Evolutionary conservation across 768 basidiomycete genomes (phyloP).

Genomic region (Leccinum truebloodii): DNA sequence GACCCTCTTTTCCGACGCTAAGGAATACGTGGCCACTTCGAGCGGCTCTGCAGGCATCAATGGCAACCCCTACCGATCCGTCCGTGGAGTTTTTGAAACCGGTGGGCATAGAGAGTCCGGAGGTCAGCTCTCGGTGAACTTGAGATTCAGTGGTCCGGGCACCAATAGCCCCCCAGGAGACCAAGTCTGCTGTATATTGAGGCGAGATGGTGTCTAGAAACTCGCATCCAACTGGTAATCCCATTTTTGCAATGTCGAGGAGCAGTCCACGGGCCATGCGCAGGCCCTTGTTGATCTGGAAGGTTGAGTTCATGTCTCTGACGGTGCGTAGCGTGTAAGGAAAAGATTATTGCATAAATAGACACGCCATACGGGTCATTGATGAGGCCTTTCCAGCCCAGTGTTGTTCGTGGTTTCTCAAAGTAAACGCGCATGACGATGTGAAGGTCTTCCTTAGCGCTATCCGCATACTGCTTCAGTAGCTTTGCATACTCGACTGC

Average conservation of each 20-base stretch:
- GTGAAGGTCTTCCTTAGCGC: conserved; percentile 79
- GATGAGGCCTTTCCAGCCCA: conserved; percentile 99
- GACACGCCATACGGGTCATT: conserved; percentile 70
- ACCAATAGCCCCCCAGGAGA: conserved; percentile 96
- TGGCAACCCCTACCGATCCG: conserved; percentile 85
- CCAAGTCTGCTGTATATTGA: conserved; percentile 93
- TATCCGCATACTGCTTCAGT: conserved; percentile 77
- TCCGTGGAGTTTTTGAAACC: conserved; percentile 99
- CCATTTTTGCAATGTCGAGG: conserved; percentile 86
- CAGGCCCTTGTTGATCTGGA: conserved; percentile 96
- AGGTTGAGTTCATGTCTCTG: conserved; percentile 80
- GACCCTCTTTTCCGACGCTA: conserved; percentile 94
- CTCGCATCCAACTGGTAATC: conserved; percentile 95
- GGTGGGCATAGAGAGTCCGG: conserved; percentile 90
- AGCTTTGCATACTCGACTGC: conserved; percentile 86
- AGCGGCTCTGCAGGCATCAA: conserved; percentile 95
- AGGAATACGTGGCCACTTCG: conserved; percentile 92
- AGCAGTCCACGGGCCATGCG: conserved; percentile 85
- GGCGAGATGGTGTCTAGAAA: conserved; percentile 80
- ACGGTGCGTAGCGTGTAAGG: background rate
- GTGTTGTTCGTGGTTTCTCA: conserved; percentile 93
- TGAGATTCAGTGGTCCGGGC: conserved; percentile 92
- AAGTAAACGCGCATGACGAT: conserved; percentile 99
- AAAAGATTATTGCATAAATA: background rate
- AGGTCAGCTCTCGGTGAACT: conserved; percentile 87